Evolutionary conservation across 2,329 filamentous ascomycete genomes (phyloP).

Genomic region (Diaporthe vexans): DNA sequence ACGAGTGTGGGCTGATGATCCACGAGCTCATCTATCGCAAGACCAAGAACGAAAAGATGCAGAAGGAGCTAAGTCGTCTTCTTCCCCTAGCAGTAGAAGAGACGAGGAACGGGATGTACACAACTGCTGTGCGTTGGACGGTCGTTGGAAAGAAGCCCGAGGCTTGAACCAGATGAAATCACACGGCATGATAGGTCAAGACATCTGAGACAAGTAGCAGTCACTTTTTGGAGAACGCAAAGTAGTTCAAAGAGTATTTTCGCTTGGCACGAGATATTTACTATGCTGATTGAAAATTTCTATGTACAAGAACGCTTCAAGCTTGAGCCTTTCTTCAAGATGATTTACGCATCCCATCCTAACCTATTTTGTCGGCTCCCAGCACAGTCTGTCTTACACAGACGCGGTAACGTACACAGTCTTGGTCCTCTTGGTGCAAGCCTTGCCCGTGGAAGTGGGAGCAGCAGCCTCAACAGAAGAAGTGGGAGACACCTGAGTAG

Average conservation of each 20-base stretch:
- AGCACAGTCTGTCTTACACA: not conserved
- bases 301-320: conserved; percentile 16
- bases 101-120: conserved; percentile 39
- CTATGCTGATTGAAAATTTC: not conserved
- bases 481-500: not conserved
- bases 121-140: conserved; percentile 32
- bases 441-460: conserved; percentile 12
- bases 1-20: conserved; percentile 42
- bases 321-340: not conserved
- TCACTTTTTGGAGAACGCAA: not conserved
- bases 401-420: conserved; percentile 41
- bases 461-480: conserved; percentile 11
- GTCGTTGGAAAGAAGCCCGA: conserved; percentile 40
- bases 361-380: too few relatives aligned
- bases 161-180: not conserved
- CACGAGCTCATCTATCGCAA: conserved; percentile 46
- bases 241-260: not conserved
- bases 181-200: not conserved
- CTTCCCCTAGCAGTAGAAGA: conserved; percentile 42
- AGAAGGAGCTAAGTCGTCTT: conserved; percentile 39
- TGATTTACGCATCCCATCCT: not conserved
- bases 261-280: not conserved
- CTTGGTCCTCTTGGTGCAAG: conserved; percentile 40
- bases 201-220: not conserved
- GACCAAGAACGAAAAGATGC: conserved; percentile 44